phyloP scores from a whole-genome alignment of 129 eudicot species.

The Ambrosia artemisiifolia region DNA sequence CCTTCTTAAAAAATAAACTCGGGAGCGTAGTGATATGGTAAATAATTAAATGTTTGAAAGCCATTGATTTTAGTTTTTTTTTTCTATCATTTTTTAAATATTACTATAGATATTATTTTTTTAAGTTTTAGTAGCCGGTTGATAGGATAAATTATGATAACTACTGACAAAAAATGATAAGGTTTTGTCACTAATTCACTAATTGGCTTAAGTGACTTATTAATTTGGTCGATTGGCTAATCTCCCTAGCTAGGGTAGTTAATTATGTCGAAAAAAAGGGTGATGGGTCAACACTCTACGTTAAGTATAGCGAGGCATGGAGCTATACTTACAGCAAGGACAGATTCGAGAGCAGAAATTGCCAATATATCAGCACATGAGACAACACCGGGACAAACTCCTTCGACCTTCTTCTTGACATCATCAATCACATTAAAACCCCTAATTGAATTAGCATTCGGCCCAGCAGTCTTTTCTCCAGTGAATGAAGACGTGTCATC shows the following conservation, averaged over 20 bases:
- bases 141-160: too few relatives aligned
- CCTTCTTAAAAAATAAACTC: too few relatives aligned
- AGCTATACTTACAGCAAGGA: constrained; percentile 35
- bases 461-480: constrained; percentile 59
- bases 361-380: constrained; percentile 72
- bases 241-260: neutral
- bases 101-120: too few relatives aligned
- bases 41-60: neutral
- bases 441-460: constrained; percentile 45
- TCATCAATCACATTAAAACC: constrained; percentile 55
- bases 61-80: neutral
- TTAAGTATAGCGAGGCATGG: neutral
- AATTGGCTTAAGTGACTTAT: too few relatives aligned
- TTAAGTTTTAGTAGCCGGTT: too few relatives aligned
- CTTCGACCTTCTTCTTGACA: constrained; percentile 46
- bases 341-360: constrained; percentile 58
- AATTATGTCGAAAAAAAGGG: neutral
- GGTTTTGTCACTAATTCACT: too few relatives aligned
- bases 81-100: neutral
- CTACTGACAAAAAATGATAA: too few relatives aligned
- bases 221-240: too few relatives aligned
- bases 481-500: constrained; percentile 59
- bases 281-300: neutral
- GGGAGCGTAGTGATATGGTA: neutral
- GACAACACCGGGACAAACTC: constrained; percentile 57